Percentiles rank a stretch among this genome's conserved stretches.
phyloP scores from a whole-genome alignment of 1,284 basidiomycete genomes.

The Ustilago trichophora region DNA sequence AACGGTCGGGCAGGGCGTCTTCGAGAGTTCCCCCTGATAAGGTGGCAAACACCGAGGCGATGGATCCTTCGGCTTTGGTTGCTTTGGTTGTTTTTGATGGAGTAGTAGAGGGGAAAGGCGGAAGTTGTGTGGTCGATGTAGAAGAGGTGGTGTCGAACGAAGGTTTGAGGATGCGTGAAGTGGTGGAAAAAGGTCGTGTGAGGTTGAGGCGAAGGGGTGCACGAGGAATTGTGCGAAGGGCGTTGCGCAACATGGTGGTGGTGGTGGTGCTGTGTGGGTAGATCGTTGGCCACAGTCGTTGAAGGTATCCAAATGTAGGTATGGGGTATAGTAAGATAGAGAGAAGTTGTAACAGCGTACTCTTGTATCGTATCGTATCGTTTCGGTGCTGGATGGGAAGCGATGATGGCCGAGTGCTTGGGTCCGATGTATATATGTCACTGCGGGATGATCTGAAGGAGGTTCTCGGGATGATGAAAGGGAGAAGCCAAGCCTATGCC shows the following conservation, averaged over 20 bases:
- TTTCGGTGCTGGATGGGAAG: too few species aligned
- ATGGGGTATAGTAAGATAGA: too few species aligned
- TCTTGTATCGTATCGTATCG: too few species aligned
- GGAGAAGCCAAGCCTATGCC: too few species aligned
- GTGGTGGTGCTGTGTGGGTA: too few species aligned
- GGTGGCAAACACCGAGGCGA: constrained; percentile 53
- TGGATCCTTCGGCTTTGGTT: constrained; percentile 47
- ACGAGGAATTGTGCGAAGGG: neutral
- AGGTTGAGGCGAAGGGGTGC: neutral
- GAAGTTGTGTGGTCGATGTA: neutral
- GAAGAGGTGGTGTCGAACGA: constrained; percentile 9
- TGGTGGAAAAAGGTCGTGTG: neutral
- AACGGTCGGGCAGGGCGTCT: constrained; percentile 49
- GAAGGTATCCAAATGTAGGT: too few species aligned
- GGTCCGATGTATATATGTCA: too few species aligned
- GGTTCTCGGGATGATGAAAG: too few species aligned
- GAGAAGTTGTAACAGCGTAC: too few species aligned
- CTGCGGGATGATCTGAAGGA: too few species aligned
- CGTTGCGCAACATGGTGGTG: constrained; percentile 2
- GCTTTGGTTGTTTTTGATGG: neutral
- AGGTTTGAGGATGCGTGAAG: neutral
- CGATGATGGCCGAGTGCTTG: too few species aligned
- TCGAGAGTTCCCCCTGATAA: constrained; percentile 46
- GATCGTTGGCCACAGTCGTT: too few species aligned
- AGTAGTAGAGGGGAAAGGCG: neutral